phyloP scores from a whole-genome alignment of 306 rosid genomes.

The Spatholobus suberectus region DNA sequence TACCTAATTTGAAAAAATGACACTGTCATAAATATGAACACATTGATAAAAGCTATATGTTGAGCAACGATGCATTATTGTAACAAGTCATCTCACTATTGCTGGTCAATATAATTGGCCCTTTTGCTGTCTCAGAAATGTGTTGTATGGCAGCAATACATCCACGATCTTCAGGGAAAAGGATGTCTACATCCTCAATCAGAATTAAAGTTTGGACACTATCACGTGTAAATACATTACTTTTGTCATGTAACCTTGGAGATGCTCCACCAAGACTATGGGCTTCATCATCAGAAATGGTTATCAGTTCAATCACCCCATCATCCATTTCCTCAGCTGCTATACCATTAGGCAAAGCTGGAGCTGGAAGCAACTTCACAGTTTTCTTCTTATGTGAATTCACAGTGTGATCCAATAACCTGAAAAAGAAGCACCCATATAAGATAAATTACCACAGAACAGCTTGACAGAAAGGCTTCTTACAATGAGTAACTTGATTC shows the following conservation, averaged over 20 bases:
- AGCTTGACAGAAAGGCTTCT: conserved; percentile 38
- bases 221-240: conserved; percentile 35
- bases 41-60: conserved; percentile 30
- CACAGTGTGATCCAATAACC: conserved; percentile 51
- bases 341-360: conserved; percentile 45
- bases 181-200: conserved; percentile 86
- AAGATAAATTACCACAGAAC: conserved; percentile 23
- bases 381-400: conserved; percentile 47
- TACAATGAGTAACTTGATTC: conserved; percentile 3
- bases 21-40: conserved; percentile 13
- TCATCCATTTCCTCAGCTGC: conserved; percentile 47
- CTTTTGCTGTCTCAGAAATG: conserved; percentile 75
- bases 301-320: conserved; percentile 52
- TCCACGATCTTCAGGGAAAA: conserved; percentile 86
- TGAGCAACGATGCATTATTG: conserved; percentile 21
- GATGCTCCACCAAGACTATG: conserved; percentile 42
- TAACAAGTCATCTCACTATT: conserved; percentile 72
- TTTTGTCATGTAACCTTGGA: conserved; percentile 39
- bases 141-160: conserved; percentile 79
- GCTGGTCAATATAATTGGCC: conserved; percentile 95
- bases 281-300: conserved; percentile 59
- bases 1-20: conserved; percentile 62
- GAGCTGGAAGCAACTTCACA: conserved; percentile 39
- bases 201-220: conserved; percentile 67
- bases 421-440: conserved; percentile 43